phyloP scores from a whole-genome alignment of 371 early-diverging fungal genomes.

The Syncephalastrum sp. region DNA sequence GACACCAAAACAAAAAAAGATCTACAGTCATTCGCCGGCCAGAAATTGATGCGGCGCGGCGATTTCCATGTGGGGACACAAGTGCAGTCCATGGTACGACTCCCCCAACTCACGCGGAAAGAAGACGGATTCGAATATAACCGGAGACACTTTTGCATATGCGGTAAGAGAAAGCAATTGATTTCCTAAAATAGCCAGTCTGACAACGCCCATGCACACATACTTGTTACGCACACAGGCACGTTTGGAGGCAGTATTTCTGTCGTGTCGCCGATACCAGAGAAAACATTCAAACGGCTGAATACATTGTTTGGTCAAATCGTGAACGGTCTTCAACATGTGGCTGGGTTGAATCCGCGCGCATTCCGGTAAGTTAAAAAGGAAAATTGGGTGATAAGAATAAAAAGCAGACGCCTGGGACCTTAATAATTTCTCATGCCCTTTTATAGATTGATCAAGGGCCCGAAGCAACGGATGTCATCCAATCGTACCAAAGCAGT shows the following conservation, averaged over 20 bases:
- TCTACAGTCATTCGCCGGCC: conserved; percentile 86
- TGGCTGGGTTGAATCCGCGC: conserved; percentile 92
- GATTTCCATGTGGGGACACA: conserved; percentile 85
- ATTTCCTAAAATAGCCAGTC: no score
- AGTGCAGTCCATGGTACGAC: conserved; percentile 63
- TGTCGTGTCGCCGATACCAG: conserved; percentile 80
- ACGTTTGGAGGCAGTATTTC: conserved; percentile 73
- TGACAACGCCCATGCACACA: no score
- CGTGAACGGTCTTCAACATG: conserved; percentile 76
- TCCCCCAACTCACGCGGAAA: conserved; percentile 46
- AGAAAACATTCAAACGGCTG: conserved; percentile 87
- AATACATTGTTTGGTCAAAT: conserved; percentile 75
- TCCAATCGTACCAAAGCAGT: conserved; percentile 69
- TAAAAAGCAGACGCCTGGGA: neutral
- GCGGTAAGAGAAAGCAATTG: conserved; percentile 33
- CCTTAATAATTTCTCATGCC: conserved; percentile 3
- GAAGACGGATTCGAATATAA: conserved; percentile 26
- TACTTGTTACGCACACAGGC: conserved; percentile 24
- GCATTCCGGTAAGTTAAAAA: conserved; percentile 63
- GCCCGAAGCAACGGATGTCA: conserved; percentile 62
- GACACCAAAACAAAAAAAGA: conserved; percentile 38
- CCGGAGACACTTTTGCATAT: conserved; percentile 48
- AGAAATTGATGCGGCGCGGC: conserved; percentile 85
- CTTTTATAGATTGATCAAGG: conserved; percentile 36
- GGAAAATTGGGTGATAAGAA: neutral